phyloP scores from a whole-genome alignment of 2,329 filamentous ascomycete genomes.

The Rasamsonia emersonii region DNA sequence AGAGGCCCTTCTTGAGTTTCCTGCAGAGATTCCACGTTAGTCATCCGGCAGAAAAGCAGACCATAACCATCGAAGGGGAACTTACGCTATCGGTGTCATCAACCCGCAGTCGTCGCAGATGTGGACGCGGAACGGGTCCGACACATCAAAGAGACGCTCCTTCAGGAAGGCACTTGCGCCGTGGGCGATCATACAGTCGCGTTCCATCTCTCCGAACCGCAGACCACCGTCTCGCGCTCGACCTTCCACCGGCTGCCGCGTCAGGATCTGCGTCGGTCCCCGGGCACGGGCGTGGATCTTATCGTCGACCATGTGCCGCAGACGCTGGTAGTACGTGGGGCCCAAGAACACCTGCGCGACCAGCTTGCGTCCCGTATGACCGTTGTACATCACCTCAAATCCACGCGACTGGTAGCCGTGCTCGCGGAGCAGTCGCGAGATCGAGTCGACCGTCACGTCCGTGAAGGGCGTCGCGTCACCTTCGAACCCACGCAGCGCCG shows the following conservation, averaged over 20 bases:
- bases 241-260: conserved; percentile 94
- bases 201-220: conserved; percentile 99
- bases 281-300: conserved; percentile 99
- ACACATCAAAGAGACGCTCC: conserved; percentile 93
- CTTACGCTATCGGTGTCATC: conserved; percentile 98
- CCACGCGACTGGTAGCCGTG: conserved; percentile 95
- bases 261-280: conserved; percentile 94
- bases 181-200: conserved; percentile 99
- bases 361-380: conserved; percentile 89
- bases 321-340: conserved; percentile 96
- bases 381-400: conserved; percentile 98
- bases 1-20: conserved; percentile 88
- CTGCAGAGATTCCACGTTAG: conserved; percentile 38
- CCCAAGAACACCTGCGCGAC: conserved; percentile 93
- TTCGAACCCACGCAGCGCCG: conserved; percentile 85
- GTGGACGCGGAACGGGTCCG: conserved; percentile 94
- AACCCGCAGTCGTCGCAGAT: conserved; percentile 97
- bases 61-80: conserved; percentile 22
- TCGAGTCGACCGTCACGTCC: conserved; percentile 89
- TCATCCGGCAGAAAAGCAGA: conserved; percentile 17
- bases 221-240: conserved; percentile 95
- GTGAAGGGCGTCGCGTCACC: conserved; percentile 97
- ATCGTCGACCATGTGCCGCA: conserved; percentile 99
- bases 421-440: conserved; percentile 75
- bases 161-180: conserved; percentile 95